Base-by-base conservation (phyloP, 495 filamentous ascomycete genomes). In the Rhizodiscina lignyota region DNA sequence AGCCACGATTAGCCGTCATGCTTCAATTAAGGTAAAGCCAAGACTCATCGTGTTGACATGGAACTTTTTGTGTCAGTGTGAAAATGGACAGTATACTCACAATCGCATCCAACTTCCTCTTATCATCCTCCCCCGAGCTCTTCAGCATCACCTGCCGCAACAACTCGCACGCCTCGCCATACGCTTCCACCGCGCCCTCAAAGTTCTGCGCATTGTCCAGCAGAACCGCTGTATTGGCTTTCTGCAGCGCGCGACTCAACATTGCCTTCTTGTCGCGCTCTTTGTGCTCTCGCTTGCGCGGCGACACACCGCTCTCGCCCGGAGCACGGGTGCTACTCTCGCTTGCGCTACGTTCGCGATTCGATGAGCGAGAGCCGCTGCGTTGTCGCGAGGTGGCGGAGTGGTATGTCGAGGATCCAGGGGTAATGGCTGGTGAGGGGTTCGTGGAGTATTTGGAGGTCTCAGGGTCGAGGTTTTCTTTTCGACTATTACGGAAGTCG, bases 181-280 rank as follows among this genome's bases (percentile, higher is more conserved):
- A 97, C 18, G 89, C 85, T 47, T 83, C 72, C 61, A 89, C 78
- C 20, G 89, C 89, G 18, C 85, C 85, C 52, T 89, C 83, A 44
- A 86, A 79, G 52, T 94, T 93, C 47, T 86, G 79, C 3, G 83
- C 84, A 61, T 93, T 91, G 54, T 97, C 89, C 21, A 96, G 70
- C 36, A 91, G 66, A 12, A 97, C 89, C 5, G 89, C 89, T 17
- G 82, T 89, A 45, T 94, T 93, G 24, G 89, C 89, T 56, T 94
- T 94, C 46, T 91, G 76, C 28, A 97, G 60, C 4, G 89, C 89
- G 49, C 79, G 84, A 3, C 85, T 89, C 13, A 97, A 64, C 81
- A 94, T 94, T 17, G 74, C 74, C 57, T 91, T 94, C 48, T 93
- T 60, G 37, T 60, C 56, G 23, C 44, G 48, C 28, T 55, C 54